Conservation (phyloP, 352 stramenopile species). For the Phytopythium sindhum region DNA sequence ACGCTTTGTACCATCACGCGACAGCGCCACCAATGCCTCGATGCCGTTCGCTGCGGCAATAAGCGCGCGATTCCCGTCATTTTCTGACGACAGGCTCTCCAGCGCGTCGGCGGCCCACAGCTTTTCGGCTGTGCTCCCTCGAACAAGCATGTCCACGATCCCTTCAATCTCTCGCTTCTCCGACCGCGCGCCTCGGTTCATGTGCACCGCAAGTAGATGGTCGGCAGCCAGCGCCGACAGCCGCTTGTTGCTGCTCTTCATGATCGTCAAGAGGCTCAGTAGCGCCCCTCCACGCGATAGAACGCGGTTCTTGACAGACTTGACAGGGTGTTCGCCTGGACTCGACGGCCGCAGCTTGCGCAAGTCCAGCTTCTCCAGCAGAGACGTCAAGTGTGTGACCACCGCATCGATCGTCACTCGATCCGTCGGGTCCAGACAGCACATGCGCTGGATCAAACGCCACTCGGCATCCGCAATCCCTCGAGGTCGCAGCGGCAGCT, state of each 20-base stretch:
- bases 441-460: slow-evolving; percentile 1
- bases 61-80: not conserved
- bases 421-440: not conserved
- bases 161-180: not conserved
- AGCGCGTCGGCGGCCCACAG: not conserved
- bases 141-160: not conserved
- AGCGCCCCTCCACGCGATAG: not conserved
- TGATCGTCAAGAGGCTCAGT: not conserved
- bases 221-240: not conserved
- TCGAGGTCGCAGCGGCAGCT: not conserved
- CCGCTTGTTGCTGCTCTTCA: slow-evolving; percentile 1
- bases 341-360: not conserved
- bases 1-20: not conserved
- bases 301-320: not conserved
- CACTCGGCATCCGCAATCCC: slow-evolving; percentile 3
- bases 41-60: not conserved
- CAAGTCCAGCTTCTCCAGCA: slow-evolving; percentile 1
- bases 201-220: not conserved
- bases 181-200: not conserved
- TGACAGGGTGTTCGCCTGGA: not conserved
- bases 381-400: slow-evolving; percentile 1
- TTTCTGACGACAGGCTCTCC: not conserved
- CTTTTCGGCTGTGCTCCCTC: not conserved
- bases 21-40: not conserved
- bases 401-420: slow-evolving; percentile 2